Base-by-base conservation (phyloP, 176 grass and related monocot genomes). In the Carex scoparia region DNA sequence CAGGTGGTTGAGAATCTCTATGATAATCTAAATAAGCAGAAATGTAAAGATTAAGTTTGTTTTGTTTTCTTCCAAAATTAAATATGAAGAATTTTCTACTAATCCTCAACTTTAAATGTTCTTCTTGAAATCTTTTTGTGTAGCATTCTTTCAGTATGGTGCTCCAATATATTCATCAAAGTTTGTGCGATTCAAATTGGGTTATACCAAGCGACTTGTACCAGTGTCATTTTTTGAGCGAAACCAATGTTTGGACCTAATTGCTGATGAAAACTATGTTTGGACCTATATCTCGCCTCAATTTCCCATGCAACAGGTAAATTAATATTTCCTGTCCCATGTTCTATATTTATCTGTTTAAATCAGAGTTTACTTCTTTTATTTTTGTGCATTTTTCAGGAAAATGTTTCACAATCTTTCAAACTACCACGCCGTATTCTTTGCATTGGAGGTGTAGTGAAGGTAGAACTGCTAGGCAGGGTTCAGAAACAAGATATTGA, bases 261-360 rank as follows among this genome's bases (percentile, higher is more conserved):
- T 88, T n/a, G 84, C 65, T 64, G 84, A 92, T 59, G 85, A 98
- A 28, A 93, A 92, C 73, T 95, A 94, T 30, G 23, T 83, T 11
- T 98, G 93, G 95, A 92, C 83, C 15, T 98, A 98, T 80, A 90
- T 87, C 14, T 98, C 95, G 9, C 93, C 93, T 19, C 89, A 92
- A 64, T 95, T 90, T 84, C 88, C 86, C 16, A 92, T 98, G 91
- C 28, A 85, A n/a, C 93, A 93, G 91, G 95, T 92, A 49, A 91
- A 82, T 55, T 46, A 51, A 75, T 28, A 28, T 35, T 75, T 53
- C 5, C 10, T 31, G 11, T 23, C 30, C 1, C 5, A 28, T 77
- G 46, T 77, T 56, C 19, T 14, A 23, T 74, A 28, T 28, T 76
- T 54, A 7, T 14, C 11, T 30, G 16, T 81, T 61, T 61, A 80